Evolutionary conservation across 2,329 filamentous ascomycete species (phyloP).

Genomic region (Corynespora cassiicola): DNA sequence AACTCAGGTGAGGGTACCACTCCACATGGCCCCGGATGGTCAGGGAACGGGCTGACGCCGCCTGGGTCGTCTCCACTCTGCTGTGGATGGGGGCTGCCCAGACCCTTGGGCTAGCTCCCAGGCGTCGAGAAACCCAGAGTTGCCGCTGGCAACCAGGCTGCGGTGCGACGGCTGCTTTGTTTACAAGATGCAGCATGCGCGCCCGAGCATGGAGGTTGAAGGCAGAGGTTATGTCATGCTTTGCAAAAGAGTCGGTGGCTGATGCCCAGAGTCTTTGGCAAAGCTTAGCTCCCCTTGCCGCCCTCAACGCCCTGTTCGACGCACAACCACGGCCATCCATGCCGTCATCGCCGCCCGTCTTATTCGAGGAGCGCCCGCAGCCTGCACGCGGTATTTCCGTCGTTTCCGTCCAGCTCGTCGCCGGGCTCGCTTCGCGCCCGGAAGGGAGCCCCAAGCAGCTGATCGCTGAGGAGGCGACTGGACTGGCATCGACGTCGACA

Average conservation of each 20-base stretch:
- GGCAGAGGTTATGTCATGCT: constrained; percentile 21
- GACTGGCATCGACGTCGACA: too few species aligned
- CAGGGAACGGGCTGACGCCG: too few species aligned
- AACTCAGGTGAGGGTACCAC: constrained; percentile 8
- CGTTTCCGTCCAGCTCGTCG: constrained; percentile 10
- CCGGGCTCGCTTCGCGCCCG: constrained; percentile 1
- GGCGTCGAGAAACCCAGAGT: too few species aligned
- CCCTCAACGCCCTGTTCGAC: constrained; percentile 7
- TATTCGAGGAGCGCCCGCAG: background rate
- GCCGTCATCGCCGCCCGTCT: constrained; percentile 17
- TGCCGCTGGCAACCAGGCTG: too few species aligned
- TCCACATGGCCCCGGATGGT: too few species aligned
- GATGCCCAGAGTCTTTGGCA: constrained; percentile 34
- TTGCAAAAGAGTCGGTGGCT: constrained; percentile 23
- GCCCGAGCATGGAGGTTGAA: background rate
- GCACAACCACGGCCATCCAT: constrained; percentile 18
- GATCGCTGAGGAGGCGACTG: constrained; percentile 1
- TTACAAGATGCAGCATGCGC: too few species aligned
- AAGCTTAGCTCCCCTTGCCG: constrained; percentile 31
- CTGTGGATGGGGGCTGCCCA: too few species aligned
- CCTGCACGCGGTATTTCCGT: constrained; percentile 5
- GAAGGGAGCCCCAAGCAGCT: constrained; percentile 5
- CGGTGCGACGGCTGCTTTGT: too few species aligned
- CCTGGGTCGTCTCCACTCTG: too few species aligned
- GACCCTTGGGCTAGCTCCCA: too few species aligned